phyloP scores from a whole-genome alignment of 805 yeast species.

The Sugiyamaella boreocaroliniensis region DNA sequence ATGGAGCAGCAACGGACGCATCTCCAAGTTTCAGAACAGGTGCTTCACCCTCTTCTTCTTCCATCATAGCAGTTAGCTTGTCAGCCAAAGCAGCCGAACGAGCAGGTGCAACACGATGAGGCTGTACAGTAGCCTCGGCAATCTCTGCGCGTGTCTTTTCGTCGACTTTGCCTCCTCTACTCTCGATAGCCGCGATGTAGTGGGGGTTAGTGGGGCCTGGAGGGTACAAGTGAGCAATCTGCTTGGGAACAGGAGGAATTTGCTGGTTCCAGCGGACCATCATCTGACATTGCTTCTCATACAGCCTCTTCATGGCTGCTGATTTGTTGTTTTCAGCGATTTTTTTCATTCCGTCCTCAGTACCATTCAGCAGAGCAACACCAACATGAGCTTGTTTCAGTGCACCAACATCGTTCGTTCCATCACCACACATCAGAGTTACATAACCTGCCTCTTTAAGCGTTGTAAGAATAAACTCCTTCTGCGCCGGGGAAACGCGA shows the following conservation, averaged over 20 bases:
- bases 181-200: constrained; percentile 77
- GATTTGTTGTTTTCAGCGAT: constrained; percentile 72
- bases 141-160: constrained; percentile 44
- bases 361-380: constrained; percentile 94
- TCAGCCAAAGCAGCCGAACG: constrained; percentile 51
- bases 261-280: constrained; percentile 65
- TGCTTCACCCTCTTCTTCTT: constrained; percentile 69
- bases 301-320: constrained; percentile 57
- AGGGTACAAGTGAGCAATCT: constrained; percentile 94
- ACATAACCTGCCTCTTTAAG: constrained; percentile 83
- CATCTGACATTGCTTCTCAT: constrained; percentile 76
- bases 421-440: constrained; percentile 99
- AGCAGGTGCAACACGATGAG: constrained; percentile 33
- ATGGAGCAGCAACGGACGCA: constrained; percentile 98
- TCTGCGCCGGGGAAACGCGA: constrained; percentile 93
- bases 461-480: constrained; percentile 80
- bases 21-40: constrained; percentile 94
- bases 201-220: constrained; percentile 91
- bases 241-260: constrained; percentile 71
- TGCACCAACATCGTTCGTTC: constrained; percentile 99
- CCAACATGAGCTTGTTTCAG: constrained; percentile 97
- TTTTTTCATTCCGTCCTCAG: constrained; percentile 88
- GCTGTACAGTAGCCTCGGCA: constrained; percentile 31
- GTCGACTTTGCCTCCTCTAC: constrained; percentile 70
- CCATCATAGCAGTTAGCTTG: constrained; percentile 48